These are phyloP conservation scores for Oryza meyeriana DNA, from an alignment of 176 grass and related monocot genomes.

Conservation along the genomic window DNA sequence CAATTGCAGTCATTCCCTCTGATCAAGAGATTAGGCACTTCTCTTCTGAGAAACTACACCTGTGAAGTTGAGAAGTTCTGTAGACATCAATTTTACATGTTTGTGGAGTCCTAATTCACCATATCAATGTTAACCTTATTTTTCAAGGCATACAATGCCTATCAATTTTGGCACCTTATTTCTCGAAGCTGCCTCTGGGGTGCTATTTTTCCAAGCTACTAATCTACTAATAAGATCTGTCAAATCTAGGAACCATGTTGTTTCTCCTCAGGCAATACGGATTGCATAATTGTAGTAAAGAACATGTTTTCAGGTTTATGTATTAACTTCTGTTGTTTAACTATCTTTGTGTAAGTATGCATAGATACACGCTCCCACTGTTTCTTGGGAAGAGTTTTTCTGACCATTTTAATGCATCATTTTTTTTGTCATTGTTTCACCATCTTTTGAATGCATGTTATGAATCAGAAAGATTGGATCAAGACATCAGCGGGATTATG, in stretches of 20 bases:
- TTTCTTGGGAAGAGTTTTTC: background rate
- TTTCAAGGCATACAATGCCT: background rate
- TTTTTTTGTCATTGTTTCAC: conserved; percentile 1
- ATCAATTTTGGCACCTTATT: background rate
- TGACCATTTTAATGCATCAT: background rate
- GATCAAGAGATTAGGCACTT: background rate
- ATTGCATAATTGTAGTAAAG: background rate
- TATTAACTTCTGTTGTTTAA: background rate
- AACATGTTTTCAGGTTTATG: background rate
- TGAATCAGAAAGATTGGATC: conserved; percentile 85
- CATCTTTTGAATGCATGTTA: conserved; percentile 19
- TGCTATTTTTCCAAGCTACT: background rate
- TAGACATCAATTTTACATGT: background rate
- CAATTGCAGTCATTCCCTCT: background rate
- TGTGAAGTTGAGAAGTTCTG: background rate
- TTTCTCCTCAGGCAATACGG: background rate
- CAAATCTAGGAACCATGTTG: background rate
- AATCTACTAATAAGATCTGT: background rate
- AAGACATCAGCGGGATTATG: conserved; percentile 93
- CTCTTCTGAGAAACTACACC: background rate
- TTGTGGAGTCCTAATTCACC: background rate
- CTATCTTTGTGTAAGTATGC: background rate
- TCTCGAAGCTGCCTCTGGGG: background rate
- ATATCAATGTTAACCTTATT: background rate
- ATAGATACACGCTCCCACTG: background rate